Evolutionary conservation across 768 basidiomycete genomes (phyloP).

Genomic region (Sarcodon sp.): DNA sequence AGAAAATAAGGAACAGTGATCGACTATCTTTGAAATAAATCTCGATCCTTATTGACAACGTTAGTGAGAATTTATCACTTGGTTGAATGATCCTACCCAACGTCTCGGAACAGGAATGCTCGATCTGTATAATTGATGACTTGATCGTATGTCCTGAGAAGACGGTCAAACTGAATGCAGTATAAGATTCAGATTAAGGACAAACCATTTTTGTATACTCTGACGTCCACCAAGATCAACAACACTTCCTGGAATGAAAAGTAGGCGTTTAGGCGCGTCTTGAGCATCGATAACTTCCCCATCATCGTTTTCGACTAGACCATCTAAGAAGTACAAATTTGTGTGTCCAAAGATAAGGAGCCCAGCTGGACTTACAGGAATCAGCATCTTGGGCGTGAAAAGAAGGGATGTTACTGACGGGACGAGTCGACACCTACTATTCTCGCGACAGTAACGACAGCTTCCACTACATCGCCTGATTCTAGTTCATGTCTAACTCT

Average conservation of each 20-base stretch:
- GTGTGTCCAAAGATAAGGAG: constrained; percentile 77
- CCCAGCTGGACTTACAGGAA: constrained; percentile 39
- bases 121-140: constrained; percentile 69
- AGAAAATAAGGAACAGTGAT: constrained; percentile 75
- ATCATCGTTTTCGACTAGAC: constrained; percentile 73
- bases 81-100: constrained; percentile 46
- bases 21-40: constrained; percentile 90
- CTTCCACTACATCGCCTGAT: constrained; percentile 83
- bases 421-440: constrained; percentile 87
- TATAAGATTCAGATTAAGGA: not conserved
- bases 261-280: constrained; percentile 70
- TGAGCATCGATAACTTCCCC: constrained; percentile 83
- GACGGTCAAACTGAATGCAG: not conserved
- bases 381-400: not conserved
- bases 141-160: constrained; percentile 61
- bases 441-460: constrained; percentile 74
- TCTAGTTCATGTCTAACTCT: constrained; percentile 79
- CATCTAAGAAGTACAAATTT: constrained; percentile 85
- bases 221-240: constrained; percentile 73
- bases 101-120: constrained; percentile 82
- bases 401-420: constrained; percentile 36
- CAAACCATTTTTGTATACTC: constrained; percentile 73
- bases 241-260: constrained; percentile 78
- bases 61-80: not conserved
- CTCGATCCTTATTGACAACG: constrained; percentile 45